Evolutionary conservation across 2,329 filamentous ascomycete genomes (phyloP).

Genomic region (Paraconiothyrium brasiliense): DNA sequence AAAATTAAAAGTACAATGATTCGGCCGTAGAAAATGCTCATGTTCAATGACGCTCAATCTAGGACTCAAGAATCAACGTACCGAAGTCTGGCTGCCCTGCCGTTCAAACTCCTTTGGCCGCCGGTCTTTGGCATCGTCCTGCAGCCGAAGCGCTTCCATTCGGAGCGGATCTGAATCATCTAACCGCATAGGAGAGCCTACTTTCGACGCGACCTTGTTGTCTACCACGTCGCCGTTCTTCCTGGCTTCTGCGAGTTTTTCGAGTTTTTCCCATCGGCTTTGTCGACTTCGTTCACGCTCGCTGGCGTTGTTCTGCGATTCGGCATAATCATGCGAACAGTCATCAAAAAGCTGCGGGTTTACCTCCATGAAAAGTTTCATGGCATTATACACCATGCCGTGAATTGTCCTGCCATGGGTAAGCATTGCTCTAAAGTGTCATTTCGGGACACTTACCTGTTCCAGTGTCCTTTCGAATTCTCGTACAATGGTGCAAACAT

Average conservation of each 20-base stretch:
- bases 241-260: conserved; percentile 78
- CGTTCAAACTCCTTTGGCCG: conserved; percentile 53
- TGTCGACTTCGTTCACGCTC: conserved; percentile 82
- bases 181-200: conserved; percentile 55
- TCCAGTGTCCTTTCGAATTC: conserved; percentile 99
- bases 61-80: conserved; percentile 56
- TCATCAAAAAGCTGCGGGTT: conserved; percentile 98
- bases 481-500: conserved; percentile 99
- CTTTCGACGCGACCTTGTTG: conserved; percentile 42
- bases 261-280: conserved; percentile 87
- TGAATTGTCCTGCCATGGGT: conserved; percentile 81
- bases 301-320: conserved; percentile 92
- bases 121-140: conserved; percentile 70
- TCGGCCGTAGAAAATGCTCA: conserved; percentile 51
- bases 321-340: conserved; percentile 97
- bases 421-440: conserved; percentile 23
- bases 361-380: conserved; percentile 99
- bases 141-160: conserved; percentile 87
- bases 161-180: conserved; percentile 84
- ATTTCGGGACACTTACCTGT: conserved; percentile 70
- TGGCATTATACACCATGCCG: conserved; percentile 99
- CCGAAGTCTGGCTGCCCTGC: conserved; percentile 52
- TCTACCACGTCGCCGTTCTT: conserved; percentile 59
- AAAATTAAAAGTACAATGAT: conserved; percentile 54
- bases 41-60: conserved; percentile 41